Evolutionary conservation across 805 yeast genomes (phyloP).

Genomic region (Wickerhamiella slavikovae): DNA sequence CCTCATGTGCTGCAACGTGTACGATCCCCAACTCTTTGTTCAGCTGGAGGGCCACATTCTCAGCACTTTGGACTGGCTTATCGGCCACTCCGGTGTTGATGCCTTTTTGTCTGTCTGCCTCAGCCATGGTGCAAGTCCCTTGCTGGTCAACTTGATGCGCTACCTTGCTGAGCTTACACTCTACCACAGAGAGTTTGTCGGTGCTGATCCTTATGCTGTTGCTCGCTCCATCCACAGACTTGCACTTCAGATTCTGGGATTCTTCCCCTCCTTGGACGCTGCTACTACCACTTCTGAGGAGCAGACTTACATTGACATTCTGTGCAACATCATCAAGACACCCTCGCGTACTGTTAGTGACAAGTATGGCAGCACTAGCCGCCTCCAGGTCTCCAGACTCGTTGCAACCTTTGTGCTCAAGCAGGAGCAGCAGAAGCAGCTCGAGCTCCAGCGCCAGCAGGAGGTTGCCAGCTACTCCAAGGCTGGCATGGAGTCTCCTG

Average conservation of each 20-base stretch:
- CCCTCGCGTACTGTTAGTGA: slow-evolving; percentile 20
- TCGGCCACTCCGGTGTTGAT: slow-evolving; percentile 36
- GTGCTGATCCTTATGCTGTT: slow-evolving; percentile 13
- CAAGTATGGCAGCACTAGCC: slow-evolving; percentile 18
- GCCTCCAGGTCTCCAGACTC: slow-evolving; percentile 16
- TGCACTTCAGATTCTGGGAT: slow-evolving; percentile 13
- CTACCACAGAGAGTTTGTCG: slow-evolving; percentile 17
- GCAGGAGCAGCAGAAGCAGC: slow-evolving; percentile 14
- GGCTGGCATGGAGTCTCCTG: slow-evolving; percentile 1
- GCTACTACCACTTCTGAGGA: slow-evolving; percentile 8
- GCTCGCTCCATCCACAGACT: slow-evolving; percentile 17
- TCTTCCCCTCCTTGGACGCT: slow-evolving; percentile 4
- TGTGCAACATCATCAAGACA: slow-evolving; percentile 17
- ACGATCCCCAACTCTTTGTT: slow-evolving; percentile 35
- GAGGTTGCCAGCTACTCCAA: neutral
- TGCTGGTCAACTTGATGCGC: slow-evolving; percentile 13
- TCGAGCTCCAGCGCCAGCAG: slow-evolving; percentile 5
- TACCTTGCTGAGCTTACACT: slow-evolving; percentile 19
- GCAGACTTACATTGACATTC: slow-evolving; percentile 15
- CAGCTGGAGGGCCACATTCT: slow-evolving; percentile 61
- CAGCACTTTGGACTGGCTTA: slow-evolving; percentile 46
- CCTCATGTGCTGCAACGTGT: slow-evolving; percentile 42
- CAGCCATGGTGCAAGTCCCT: slow-evolving; percentile 12
- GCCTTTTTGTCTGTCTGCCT: slow-evolving; percentile 19
- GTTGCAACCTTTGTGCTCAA: slow-evolving; percentile 16